Conservation (phyloP, 2,329 filamentous ascomycete species). For the Pestalotiopsis sp. region DNA sequence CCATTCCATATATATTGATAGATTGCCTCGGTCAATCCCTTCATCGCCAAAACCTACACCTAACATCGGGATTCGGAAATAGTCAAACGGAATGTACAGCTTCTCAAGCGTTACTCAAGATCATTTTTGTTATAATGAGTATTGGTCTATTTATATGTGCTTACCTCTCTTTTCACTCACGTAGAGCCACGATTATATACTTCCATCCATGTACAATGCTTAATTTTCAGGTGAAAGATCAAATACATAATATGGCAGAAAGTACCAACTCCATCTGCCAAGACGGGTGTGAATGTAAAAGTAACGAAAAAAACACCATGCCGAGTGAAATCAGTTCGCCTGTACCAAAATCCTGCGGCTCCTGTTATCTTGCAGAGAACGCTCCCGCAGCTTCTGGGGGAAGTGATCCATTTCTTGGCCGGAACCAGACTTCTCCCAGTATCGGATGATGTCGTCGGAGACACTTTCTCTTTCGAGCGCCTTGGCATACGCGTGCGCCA, state of each 20-base stretch:
- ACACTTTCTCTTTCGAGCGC: constrained; percentile 1
- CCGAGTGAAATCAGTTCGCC: background rate
- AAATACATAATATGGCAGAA: too few species aligned
- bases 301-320: background rate
- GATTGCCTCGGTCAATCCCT: too few species aligned
- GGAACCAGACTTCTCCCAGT: background rate
- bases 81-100: too few species aligned
- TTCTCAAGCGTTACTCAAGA: too few species aligned
- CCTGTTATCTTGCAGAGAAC: background rate
- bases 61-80: too few species aligned
- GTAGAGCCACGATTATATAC: too few species aligned
- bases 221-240: background rate
- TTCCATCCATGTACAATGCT: background rate
- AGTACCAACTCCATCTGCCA: background rate
- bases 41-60: too few species aligned
- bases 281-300: background rate
- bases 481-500: background rate
- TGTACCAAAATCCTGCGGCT: background rate
- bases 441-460: background rate
- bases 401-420: constrained; percentile 3
- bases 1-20: too few species aligned
- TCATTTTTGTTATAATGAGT: too few species aligned
- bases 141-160: too few species aligned
- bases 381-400: background rate
- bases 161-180: too few species aligned